Base-by-base conservation (phyloP, 1,284 basidiomycete genomes). In the Athelia sp. region DNA sequence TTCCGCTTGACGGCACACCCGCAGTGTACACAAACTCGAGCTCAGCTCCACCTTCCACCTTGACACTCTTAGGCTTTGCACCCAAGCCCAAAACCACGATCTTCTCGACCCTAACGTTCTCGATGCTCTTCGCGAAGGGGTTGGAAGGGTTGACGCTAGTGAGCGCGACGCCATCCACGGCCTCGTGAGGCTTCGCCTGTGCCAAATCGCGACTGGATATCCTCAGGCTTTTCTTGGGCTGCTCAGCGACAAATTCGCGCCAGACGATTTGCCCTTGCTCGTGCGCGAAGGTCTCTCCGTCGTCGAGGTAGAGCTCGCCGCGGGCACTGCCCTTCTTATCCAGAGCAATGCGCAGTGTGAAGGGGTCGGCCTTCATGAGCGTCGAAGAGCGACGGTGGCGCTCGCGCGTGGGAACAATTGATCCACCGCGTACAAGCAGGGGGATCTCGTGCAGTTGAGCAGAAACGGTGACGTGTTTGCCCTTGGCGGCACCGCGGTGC, bases 271-370 rank as follows among this genome's bases (percentile, higher is more conserved):
- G 76, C 29, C 96, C 95, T 4, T 79, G 61, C 56, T 84, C 73
- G 68, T 94, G 86, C 1, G 77, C 74, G 67, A 86, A 98, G 0
- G 88, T 84, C 55, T 90, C 89, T 6, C 97, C 96, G 60, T 99
- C 97, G 65, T 99, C 97, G 49, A 97, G 78, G 69, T 99, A 99
- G 34, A 99, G 75, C 63, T 94, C 88, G 31, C 96, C 96, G 2
- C 63, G 62, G 0, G 95, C 94, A 8, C 58, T 62, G 21, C 82
- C 81, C 2, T 75, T 63, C 50, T 83, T 81, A 68, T 81, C 79
- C 18, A 97, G 72, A 0, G 93, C 92, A 21, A 98, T 75, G 51
- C 88, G 82, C 34, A 99, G 79, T 0, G 95, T 98, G 74, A 97
- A 92, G 0, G 97, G 97, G 65, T 99, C 97, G 49, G 76, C 70